phyloP scores from a whole-genome alignment of 108 stramenopile genomes.

The Skeletonema costatum region DNA sequence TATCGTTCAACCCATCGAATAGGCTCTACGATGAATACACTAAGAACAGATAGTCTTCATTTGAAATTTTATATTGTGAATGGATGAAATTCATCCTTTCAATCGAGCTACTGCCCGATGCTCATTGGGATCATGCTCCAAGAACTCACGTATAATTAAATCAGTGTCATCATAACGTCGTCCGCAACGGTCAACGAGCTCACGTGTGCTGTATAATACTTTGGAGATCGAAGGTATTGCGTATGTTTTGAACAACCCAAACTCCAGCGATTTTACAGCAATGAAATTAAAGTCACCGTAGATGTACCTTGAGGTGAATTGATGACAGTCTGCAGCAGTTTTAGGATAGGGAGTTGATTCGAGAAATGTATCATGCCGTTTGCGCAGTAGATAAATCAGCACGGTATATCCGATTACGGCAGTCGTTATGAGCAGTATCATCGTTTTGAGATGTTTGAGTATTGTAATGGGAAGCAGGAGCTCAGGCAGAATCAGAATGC shows the following conservation, averaged over 20 bases:
- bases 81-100: slow-evolving; percentile 22
- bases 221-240: slow-evolving; percentile 21
- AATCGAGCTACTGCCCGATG: slow-evolving; percentile 3
- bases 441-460: too few species aligned
- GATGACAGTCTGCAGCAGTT: background rate
- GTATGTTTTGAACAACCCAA: slow-evolving; percentile 12
- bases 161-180: slow-evolving; percentile 26
- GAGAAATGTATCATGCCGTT: background rate
- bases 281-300: slow-evolving; percentile 11
- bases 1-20: slow-evolving; percentile 22
- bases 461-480: too few species aligned
- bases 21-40: slow-evolving; percentile 24
- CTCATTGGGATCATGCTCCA: slow-evolving; percentile 13
- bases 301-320: background rate
- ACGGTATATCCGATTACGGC: background rate
- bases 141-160: slow-evolving; percentile 19
- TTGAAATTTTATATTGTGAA: slow-evolving; percentile 20
- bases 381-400: background rate
- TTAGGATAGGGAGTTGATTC: background rate
- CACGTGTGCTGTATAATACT: slow-evolving; percentile 8
- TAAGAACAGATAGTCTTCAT: slow-evolving; percentile 24
- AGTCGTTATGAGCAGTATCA: background rate
- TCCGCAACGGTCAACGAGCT: slow-evolving; percentile 15
- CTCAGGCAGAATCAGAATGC: too few species aligned
- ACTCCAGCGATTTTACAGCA: slow-evolving; percentile 4